These are phyloP conservation scores for Geosmithia morbida DNA, from an alignment of 2,329 filamentous ascomycete species.

Conservation along the genomic window DNA sequence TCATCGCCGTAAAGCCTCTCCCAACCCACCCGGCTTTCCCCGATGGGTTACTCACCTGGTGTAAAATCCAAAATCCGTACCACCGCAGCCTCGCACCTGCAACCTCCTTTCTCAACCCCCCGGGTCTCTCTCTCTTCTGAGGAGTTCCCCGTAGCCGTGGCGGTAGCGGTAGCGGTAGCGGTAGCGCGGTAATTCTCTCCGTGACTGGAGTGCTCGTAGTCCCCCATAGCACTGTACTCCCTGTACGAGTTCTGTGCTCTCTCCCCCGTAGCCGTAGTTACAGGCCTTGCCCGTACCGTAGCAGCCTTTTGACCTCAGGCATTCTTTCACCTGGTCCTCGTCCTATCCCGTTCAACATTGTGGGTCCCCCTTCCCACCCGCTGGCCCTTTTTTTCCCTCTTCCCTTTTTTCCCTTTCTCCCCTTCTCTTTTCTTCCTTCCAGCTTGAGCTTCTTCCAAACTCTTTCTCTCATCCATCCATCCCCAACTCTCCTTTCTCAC, in stretches of 20 bases:
- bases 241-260: too few relatives aligned
- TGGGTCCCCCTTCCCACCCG: conserved; percentile 3
- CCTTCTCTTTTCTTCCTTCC: conserved; percentile 23
- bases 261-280: too few relatives aligned
- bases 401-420: conserved; percentile 25
- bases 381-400: conserved; percentile 7
- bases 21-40: conserved; percentile 4
- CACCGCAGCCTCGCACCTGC: neutral
- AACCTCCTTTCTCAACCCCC: too few relatives aligned
- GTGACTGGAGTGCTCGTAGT: too few relatives aligned
- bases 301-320: neutral
- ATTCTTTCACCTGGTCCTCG: neutral
- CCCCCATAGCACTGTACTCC: too few relatives aligned
- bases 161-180: too few relatives aligned
- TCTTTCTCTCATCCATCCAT: conserved; percentile 8
- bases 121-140: too few relatives aligned
- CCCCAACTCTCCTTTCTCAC: conserved; percentile 8
- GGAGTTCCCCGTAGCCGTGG: too few relatives aligned
- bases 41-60: conserved; percentile 1
- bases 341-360: neutral
- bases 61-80: conserved; percentile 2
- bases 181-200: too few relatives aligned
- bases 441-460: conserved; percentile 12
- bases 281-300: neutral
- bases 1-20: conserved; percentile 1